phyloP scores from a whole-genome alignment of 1,284 basidiomycete species.

The Leccinum subrobustum region DNA sequence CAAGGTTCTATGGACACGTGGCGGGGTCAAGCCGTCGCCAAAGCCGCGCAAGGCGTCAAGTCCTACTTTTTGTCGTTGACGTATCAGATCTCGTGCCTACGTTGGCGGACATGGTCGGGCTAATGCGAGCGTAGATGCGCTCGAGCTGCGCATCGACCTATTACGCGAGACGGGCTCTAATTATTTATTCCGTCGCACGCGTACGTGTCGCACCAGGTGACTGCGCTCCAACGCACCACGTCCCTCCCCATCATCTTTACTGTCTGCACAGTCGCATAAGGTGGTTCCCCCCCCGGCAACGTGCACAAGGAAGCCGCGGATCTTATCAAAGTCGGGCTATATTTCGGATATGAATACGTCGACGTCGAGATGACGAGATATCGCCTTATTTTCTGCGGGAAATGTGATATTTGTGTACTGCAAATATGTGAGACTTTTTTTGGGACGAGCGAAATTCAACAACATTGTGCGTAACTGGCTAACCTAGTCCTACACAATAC shows the following conservation, averaged over 20 bases:
- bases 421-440: too few relatives aligned
- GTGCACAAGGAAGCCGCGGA: too few relatives aligned
- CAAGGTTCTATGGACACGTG: slow-evolving; percentile 87
- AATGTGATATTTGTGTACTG: too few relatives aligned
- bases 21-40: slow-evolving; percentile 62
- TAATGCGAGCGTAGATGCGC: slow-evolving; percentile 86
- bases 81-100: slow-evolving; percentile 81
- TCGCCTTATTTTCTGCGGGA: too few relatives aligned
- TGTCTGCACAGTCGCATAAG: slow-evolving; percentile 58
- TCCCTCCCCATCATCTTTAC: slow-evolving; percentile 91
- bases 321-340: too few relatives aligned
- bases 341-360: too few relatives aligned
- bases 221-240: slow-evolving; percentile 76
- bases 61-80: slow-evolving; percentile 94
- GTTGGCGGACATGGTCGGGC: slow-evolving; percentile 66
- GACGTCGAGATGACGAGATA: too few relatives aligned
- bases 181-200: slow-evolving; percentile 55
- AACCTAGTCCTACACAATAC: too few relatives aligned
- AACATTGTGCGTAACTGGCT: too few relatives aligned
- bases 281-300: too few relatives aligned
- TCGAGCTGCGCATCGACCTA: slow-evolving; percentile 93
- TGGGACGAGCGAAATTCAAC: too few relatives aligned
- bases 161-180: slow-evolving; percentile 52
- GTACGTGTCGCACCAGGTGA: slow-evolving; percentile 84
- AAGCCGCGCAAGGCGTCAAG: slow-evolving; percentile 46